Evolutionary conservation across 2,329 filamentous ascomycete genomes (phyloP).

Genomic region (Xenoacremonium recifei): DNA sequence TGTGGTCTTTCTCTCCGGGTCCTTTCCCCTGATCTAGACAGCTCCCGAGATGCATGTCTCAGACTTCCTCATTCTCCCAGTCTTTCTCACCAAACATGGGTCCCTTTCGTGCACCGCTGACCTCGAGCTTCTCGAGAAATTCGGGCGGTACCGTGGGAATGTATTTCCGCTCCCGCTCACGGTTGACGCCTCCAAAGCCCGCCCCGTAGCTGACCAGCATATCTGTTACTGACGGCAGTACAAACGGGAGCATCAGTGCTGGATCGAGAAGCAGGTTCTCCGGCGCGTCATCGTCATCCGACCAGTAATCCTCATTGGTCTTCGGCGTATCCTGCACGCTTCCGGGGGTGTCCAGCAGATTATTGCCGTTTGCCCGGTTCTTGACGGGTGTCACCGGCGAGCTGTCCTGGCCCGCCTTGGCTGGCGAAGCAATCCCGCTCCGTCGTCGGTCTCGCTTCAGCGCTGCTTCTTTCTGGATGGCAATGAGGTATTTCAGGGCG

Average conservation of each 20-base stretch:
- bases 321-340: constrained; percentile 42
- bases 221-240: constrained; percentile 92
- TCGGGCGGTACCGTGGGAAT: constrained; percentile 93
- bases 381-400: constrained; percentile 45
- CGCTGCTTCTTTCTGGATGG: constrained; percentile 73
- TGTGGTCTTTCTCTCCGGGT: constrained; percentile 14
- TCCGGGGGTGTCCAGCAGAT: constrained; percentile 38
- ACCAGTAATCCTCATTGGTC: constrained; percentile 29
- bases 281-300: constrained; percentile 66
- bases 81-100: constrained; percentile 63
- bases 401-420: constrained; percentile 33
- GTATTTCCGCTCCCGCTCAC: constrained; percentile 90
- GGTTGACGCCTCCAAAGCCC: constrained; percentile 88
- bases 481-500: constrained; percentile 80
- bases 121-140: constrained; percentile 84
- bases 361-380: constrained; percentile 41
- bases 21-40: background rate
- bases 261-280: constrained; percentile 82
- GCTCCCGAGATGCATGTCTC: background rate
- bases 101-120: constrained; percentile 47
- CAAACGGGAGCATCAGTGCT: constrained; percentile 89
- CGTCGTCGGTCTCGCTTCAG: constrained; percentile 55
- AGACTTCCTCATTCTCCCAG: constrained; percentile 63
- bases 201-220: constrained; percentile 96
- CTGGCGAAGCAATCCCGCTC: constrained; percentile 46